Base-by-base conservation (phyloP, 169 alveolate genomes). In the Neospora caninum region DNA sequence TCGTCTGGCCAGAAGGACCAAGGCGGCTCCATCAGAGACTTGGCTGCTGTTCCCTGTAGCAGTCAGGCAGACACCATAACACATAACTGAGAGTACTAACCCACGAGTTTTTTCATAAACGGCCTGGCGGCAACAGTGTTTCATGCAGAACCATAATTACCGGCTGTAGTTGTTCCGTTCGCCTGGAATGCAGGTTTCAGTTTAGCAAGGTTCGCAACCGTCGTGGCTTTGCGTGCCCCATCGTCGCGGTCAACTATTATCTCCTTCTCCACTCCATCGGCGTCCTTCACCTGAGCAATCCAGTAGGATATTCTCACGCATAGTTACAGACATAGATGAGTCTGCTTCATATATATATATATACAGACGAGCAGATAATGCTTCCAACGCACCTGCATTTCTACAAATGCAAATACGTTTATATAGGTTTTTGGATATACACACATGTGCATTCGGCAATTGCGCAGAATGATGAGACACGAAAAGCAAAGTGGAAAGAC, bases 1-100 rank as follows among this genome's bases (percentile, higher is more conserved):
- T 93, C 98, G 96, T 58, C 98, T 96, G 45, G 99, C 98, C 87
- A 98, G 93, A 29, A 98, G 97, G 34, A 97, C 98, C 86, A 97
- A 97, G 78, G 99, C 99, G 27, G 99, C 99, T 20, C 99, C 99
- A 94, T 98, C 99, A 80, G 99, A 97, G 73, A 97, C 98, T 92
- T 98, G 98, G 92, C 98, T 96, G 73, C 98, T 96, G 96, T 98
- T 98, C 6, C 95, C 95, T 93, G 95, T 45, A 64, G 18, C 78
- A 34, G 41, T 20, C 88, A 39, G 31, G 18, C 88, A 25, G 38
- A 7, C 88, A 0, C 9, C 9, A 49, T 49, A 49, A 49, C 58
- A 22, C 58, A 22, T 49, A 49, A 22, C 58, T n/a, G 38, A n/a
- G 25, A 27, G 42, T n/a, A 0, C 36, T 10, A 69, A 69, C 31